phyloP scores from a whole-genome alignment of 805 yeast species.

The Tetrapisispora namnaoensis region DNA sequence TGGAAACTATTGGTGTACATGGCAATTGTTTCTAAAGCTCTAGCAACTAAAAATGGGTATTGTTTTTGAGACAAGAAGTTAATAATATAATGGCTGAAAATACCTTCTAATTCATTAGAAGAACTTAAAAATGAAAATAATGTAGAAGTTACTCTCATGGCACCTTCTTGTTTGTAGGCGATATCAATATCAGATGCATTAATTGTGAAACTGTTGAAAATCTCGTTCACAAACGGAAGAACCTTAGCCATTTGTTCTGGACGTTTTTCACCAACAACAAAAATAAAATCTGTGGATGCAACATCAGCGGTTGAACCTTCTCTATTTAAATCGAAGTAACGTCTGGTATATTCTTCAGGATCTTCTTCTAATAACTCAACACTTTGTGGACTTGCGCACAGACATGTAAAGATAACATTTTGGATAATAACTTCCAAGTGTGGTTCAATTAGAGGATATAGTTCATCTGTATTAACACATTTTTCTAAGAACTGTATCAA shows the following conservation, averaged over 20 bases:
- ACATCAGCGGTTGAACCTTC: conserved; percentile 64
- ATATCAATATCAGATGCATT: conserved; percentile 27
- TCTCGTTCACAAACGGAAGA: conserved; percentile 45
- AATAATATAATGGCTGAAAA: conserved; percentile 49
- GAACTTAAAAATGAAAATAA: conserved; percentile 36
- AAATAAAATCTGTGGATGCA: conserved; percentile 70
- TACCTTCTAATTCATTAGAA: conserved; percentile 49
- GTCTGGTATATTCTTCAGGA: conserved; percentile 74
- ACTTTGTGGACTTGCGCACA: conserved; percentile 57
- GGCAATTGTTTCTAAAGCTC: conserved; percentile 53
- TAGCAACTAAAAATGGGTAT: conserved; percentile 57
- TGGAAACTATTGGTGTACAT: conserved; percentile 27
- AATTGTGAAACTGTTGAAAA: conserved; percentile 31
- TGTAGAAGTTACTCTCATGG: conserved; percentile 68
- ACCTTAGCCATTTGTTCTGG: conserved; percentile 45
- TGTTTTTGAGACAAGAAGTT: conserved; percentile 50
- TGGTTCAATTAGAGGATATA: conserved; percentile 59
- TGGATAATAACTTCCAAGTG: conserved; percentile 54
- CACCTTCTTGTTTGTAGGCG: conserved; percentile 72
- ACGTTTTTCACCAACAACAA: conserved; percentile 48
- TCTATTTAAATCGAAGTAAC: conserved; percentile 52
- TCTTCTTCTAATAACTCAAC: conserved; percentile 70
- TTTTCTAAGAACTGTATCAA: conserved; percentile 56
- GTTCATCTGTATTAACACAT: conserved; percentile 43
- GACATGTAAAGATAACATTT: conserved; percentile 63